A percentile compares a stretch with the other conserved stretches of the same genome.
Conservation (phyloP, 176 grass and related monocot genomes). For the Phoenix dactylifera region DNA sequence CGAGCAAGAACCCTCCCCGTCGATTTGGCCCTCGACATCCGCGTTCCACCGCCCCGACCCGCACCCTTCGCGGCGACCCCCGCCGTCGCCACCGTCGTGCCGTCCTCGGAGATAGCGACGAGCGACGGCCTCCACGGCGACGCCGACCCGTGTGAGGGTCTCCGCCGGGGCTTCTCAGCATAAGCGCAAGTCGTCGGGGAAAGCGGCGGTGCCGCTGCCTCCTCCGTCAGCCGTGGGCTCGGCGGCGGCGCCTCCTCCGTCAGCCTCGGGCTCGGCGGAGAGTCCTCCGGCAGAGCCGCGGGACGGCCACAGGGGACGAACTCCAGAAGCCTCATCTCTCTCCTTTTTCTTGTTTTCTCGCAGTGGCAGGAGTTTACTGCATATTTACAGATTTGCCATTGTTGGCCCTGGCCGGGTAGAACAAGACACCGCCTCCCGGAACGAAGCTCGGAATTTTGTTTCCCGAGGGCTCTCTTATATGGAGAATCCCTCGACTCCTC, state of each 20-base stretch:
- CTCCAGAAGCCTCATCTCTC: slow-evolving; percentile 4
- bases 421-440: too few species aligned
- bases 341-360: not conserved
- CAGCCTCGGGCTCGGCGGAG: too few species aligned
- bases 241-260: not conserved
- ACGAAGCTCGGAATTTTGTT: too few species aligned
- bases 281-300: not conserved
- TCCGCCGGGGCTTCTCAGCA: slow-evolving; percentile 9
- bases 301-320: not conserved
- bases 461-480: too few species aligned
- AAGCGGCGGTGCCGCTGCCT: not conserved
- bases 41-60: not conserved
- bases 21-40: not conserved
- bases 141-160: slow-evolving; percentile 16
- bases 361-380: not conserved
- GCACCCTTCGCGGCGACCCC: not conserved
- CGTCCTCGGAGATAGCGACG: slow-evolving; percentile 11
- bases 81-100: not conserved
- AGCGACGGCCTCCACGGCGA: slow-evolving; percentile 10
- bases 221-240: not conserved
- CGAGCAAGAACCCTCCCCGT: not conserved
- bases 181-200: too few species aligned
- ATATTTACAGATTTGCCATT: not conserved
- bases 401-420: too few species aligned
- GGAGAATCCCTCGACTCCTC: too few species aligned